phyloP scores from a whole-genome alignment of 2,329 filamentous ascomycete species.

The Penicillium sumatraense region DNA sequence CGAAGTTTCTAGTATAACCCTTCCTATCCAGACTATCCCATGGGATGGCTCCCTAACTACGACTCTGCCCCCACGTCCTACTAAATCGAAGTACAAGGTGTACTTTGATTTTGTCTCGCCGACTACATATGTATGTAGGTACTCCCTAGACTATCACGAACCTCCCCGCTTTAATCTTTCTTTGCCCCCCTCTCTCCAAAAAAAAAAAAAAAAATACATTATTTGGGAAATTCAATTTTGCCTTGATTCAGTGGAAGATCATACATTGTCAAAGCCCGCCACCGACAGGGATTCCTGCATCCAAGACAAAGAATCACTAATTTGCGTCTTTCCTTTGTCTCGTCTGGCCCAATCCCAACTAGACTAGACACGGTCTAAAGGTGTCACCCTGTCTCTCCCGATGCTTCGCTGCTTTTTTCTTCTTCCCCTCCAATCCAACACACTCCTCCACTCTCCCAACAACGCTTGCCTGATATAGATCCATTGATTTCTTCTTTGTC shows the following conservation, averaged over 20 bases:
- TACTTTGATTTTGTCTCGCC: too few species aligned
- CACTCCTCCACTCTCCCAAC: conserved; percentile 10
- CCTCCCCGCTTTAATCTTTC: too few species aligned
- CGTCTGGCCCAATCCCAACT: not conserved
- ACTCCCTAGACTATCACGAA: too few species aligned
- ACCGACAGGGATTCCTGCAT: conserved; percentile 16
- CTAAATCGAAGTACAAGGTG: too few species aligned
- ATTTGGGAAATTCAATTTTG: too few species aligned
- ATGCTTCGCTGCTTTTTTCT: conserved; percentile 7
- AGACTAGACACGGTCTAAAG: not conserved
- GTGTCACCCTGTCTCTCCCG: not conserved
- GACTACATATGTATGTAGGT: too few species aligned
- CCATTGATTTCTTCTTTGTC: conserved; percentile 15
- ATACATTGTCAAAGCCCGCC: conserved; percentile 23
- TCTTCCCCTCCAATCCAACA: conserved; percentile 2
- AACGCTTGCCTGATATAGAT: conserved; percentile 17
- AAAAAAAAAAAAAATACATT: too few species aligned
- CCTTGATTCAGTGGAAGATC: not conserved
- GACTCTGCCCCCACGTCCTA: too few species aligned
- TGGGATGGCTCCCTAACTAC: too few species aligned
- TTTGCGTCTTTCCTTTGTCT: conserved; percentile 13
- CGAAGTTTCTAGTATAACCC: not conserved
- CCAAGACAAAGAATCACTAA: conserved; percentile 13
- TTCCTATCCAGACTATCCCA: not conserved
- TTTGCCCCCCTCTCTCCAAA: too few species aligned